Evolutionary conservation across 495 filamentous ascomycete genomes (phyloP).

Genomic region (Hypoxylon intermedium): DNA sequence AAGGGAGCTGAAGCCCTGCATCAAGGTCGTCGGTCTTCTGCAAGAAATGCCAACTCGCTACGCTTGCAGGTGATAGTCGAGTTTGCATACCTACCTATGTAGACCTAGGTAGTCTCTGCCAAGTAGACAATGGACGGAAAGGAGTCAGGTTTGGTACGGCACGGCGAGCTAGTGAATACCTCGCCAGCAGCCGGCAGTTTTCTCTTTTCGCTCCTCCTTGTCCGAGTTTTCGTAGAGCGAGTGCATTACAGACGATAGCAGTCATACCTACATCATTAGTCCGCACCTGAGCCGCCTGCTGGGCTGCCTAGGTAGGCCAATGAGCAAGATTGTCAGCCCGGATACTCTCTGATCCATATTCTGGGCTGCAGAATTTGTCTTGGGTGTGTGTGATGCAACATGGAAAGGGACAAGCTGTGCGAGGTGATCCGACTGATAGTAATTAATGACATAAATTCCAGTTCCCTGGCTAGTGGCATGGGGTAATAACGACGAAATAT

Average conservation of each 20-base stretch:
- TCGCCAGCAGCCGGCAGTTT: slow-evolving; percentile 11
- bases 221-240: slow-evolving; percentile 14
- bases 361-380: slow-evolving; percentile 39
- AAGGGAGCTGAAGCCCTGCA: slow-evolving; percentile 26
- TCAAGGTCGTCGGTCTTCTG: slow-evolving; percentile 14
- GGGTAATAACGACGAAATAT: slow-evolving; percentile 7
- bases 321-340: slow-evolving; percentile 20
- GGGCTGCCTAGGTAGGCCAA: too few relatives aligned
- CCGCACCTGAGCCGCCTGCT: slow-evolving; percentile 21
- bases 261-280: too few relatives aligned
- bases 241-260: too few relatives aligned
- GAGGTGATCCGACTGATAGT: slow-evolving; percentile 22
- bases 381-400: slow-evolving; percentile 33
- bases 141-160: slow-evolving; percentile 19
- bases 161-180: slow-evolving; percentile 15
- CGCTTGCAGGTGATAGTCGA: slow-evolving; percentile 19
- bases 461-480: slow-evolving; percentile 9
- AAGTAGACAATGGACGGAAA: slow-evolving; percentile 18
- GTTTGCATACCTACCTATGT: neutral
- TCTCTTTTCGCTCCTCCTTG: slow-evolving; percentile 6
- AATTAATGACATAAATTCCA: slow-evolving; percentile 16
- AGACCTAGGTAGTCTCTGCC: neutral
- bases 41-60: slow-evolving; percentile 11
- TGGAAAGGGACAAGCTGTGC: slow-evolving; percentile 16
- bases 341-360: slow-evolving; percentile 34